Base-by-base conservation (phyloP, 768 basidiomycete genomes). In the Mycena indigotica region DNA sequence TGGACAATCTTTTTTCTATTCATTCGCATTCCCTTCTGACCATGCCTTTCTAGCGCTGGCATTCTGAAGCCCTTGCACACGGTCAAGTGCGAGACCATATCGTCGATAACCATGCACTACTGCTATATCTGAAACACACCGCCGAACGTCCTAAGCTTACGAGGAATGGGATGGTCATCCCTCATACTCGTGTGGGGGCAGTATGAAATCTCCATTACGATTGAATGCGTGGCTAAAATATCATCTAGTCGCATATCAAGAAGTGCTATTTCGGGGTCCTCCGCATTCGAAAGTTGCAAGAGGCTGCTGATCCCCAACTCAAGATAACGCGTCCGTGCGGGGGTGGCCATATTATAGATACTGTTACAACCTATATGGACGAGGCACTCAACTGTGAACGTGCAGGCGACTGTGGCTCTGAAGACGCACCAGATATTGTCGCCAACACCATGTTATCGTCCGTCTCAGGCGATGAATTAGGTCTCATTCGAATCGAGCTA, bases 151-250 rank as follows among this genome's bases (percentile, higher is more conserved):
- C 59, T 19, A 73, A 72, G 52, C 41, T 53, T 3, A 66, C 50
- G 4, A 59, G 60, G 2, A 39, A 44, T 30, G 67, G 69, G 3
- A 23, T 53, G 4, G 60, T 62, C 23, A 69, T 71, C 19, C 63
- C 68, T n/a, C 68, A 66, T 1, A 70, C 69, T 3, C 63, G 62
- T 28, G 52, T 73, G 25, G 70, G 72, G 3, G 71, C 72, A 5
- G 71, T 73, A 55, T 25, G 67, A 12, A 12, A 10, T 28, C 5
- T 23, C 46, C 19, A 48, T 6, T 50, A 13, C 28, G 6, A 17
- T 28, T 51, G 46, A 17, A 8, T 28, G 26, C 25, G 38, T 52
- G 25, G 19, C 28, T n/a, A 28, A 29, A 52, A 17, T 16, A 16
- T 52, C 8, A 12, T 21, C 19, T 12, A 45, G 26, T 44, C 39